Conservation (phyloP, 2,329 filamentous ascomycete species). For the Diaporthe velutina region DNA sequence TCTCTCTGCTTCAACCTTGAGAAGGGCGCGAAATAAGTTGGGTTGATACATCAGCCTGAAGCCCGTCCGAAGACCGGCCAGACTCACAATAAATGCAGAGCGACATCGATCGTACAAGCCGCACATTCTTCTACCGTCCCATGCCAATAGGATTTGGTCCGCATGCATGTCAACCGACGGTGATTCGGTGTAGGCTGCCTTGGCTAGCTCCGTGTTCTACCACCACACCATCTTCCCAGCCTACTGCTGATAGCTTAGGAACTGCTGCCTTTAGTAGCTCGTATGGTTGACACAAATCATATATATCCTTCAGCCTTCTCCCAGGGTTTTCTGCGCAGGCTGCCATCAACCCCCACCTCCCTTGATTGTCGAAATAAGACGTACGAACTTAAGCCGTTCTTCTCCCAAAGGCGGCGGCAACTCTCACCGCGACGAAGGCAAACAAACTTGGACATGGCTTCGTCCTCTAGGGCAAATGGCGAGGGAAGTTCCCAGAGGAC, state of each 20-base stretch:
- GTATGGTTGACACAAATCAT: not conserved
- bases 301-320: constrained; percentile 31
- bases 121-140: constrained; percentile 19
- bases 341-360: not conserved
- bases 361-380: not conserved
- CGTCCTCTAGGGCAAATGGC: constrained; percentile 13
- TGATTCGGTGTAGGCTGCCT: constrained; percentile 37
- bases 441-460: not conserved
- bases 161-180: constrained; percentile 35
- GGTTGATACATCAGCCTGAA: not conserved
- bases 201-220: constrained; percentile 31
- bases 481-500: constrained; percentile 42
- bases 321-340: not conserved
- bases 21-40: not conserved
- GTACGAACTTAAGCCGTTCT: not conserved
- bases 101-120: constrained; percentile 19
- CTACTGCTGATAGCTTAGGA: constrained; percentile 23
- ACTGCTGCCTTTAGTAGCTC: constrained; percentile 12
- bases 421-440: not conserved
- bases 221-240: constrained; percentile 35
- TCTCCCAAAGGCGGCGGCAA: not conserved
- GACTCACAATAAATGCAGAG: not conserved
- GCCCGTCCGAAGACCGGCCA: not conserved
- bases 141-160: constrained; percentile 18
- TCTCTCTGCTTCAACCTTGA: not conserved